Percentiles rank a stretch among this genome's conserved stretches.
These are phyloP conservation scores for Flaveria linearis DNA, from an alignment of 129 eudicot species.

Conservation along the genomic window DNA sequence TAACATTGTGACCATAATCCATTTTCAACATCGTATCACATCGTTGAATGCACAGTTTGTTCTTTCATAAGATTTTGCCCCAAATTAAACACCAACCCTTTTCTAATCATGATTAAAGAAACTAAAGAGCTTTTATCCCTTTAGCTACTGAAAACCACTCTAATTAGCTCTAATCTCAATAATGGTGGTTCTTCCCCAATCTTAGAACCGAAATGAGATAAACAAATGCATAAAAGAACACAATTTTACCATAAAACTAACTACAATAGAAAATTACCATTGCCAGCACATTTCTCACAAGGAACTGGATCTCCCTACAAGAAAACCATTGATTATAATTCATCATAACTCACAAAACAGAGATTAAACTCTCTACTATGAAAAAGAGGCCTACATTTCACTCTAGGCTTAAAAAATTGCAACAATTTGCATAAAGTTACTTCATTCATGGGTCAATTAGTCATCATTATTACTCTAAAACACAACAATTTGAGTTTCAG, in stretches of 20 bases:
- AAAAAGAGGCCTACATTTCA: slow-evolving; percentile 17
- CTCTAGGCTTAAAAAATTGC: not conserved
- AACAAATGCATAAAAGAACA: not conserved
- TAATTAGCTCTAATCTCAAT: slow-evolving; percentile 17
- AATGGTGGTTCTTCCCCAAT: slow-evolving; percentile 1
- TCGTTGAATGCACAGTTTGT: not conserved
- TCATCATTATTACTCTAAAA: not conserved
- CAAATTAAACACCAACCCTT: slow-evolving; percentile 12
- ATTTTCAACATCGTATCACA: not conserved
- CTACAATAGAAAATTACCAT: slow-evolving; percentile 49
- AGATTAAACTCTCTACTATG: not conserved
- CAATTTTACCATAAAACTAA: not conserved
- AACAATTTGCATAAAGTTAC: not conserved
- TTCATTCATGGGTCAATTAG: not conserved
- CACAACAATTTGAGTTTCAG: not conserved
- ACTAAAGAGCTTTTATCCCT: not conserved
- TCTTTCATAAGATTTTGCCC: slow-evolving; percentile 2
- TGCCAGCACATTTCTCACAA: slow-evolving; percentile 94
- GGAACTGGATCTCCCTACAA: slow-evolving; percentile 97
- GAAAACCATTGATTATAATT: slow-evolving; percentile 26
- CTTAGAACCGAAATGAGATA: not conserved
- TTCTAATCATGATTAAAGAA: not conserved
- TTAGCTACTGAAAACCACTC: not conserved
- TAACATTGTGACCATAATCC: not conserved
- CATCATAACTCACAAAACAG: slow-evolving; percentile 32